Percentiles rank a stretch among this genome's conserved stretches.
Evolutionary conservation across 2,329 filamentous ascomycete genomes (phyloP).

Genomic region (Xylaria sp.): DNA sequence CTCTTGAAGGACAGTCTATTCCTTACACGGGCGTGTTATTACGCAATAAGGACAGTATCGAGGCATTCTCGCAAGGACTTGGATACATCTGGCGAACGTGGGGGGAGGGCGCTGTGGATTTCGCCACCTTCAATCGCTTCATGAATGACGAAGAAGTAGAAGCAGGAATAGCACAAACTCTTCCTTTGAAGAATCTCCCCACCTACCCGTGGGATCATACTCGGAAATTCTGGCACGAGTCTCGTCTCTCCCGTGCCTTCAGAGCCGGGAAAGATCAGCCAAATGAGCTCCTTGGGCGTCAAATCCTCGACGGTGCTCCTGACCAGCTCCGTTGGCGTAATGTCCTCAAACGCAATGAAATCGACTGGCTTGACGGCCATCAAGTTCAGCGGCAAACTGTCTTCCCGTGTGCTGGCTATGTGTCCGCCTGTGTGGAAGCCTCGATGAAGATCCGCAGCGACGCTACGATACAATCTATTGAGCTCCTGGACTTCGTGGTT

Average conservation of each 20-base stretch:
- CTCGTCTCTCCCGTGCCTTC: not conserved
- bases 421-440: constrained; percentile 11
- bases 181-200: not conserved
- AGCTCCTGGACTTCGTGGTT: constrained; percentile 13
- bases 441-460: not conserved
- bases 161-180: not conserved
- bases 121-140: not conserved
- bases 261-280: not conserved
- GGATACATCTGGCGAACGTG: not conserved
- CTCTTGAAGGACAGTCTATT: not conserved
- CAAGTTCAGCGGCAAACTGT: constrained; percentile 19
- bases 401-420: constrained; percentile 25
- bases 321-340: constrained; percentile 12
- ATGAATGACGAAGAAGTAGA: not conserved
- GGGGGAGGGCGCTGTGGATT: not conserved
- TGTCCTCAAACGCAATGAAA: not conserved
- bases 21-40: not conserved
- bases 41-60: not conserved
- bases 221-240: constrained; percentile 6
- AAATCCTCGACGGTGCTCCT: not conserved
- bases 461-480: not conserved
- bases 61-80: not conserved
- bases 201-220: constrained; percentile 7
- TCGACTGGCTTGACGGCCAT: constrained; percentile 18
- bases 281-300: constrained; percentile 8